Evolutionary conservation across 768 basidiomycete species (phyloP), one percentile per base, ranked within the genome.

Genomic region (Mrakia hoshinonis): DNA sequence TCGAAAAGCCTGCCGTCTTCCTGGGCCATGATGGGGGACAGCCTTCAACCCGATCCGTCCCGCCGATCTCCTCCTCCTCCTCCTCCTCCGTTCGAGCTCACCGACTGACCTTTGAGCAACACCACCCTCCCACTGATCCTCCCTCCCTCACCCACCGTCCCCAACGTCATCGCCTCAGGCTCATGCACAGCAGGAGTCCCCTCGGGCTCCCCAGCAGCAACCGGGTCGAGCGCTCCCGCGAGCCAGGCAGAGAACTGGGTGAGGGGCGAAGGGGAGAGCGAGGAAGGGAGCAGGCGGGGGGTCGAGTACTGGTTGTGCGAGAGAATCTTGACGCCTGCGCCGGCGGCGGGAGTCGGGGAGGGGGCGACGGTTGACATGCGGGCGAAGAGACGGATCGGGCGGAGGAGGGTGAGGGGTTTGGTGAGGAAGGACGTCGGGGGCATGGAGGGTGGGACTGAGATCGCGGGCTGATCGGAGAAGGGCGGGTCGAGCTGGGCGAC

Each of bases 241-340:
- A 98, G 90, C 95, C 95, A 98, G 38, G 80, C 75, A 67, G 86
- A 86, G 81, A 98, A 98, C 77, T 94, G 92, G 64, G 85, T 85
- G 66, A 97, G 82, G 0, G 95, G 95, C 69, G 85, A 85, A 2
- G 85, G 81, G 39, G 80, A 76, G 74, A 91, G 86, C 46, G 82
- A 82, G n/a, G 80, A 68, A 0, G 90, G 90, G 39, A 91, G 82
- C 49, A 84, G 79, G 65, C 87, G 88, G n/a, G 82, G 81, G 10
- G 88, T 84, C 73, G 85, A 76, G 79, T 96, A 95, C 76, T 94
- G 91, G 68, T 82, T 80, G 77, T 91, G 92, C 0, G 85, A 85
- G 62, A 87, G 85, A 66, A 96, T 85, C 47, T 79, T 75, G 72
- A 82, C 43, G 26, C 24, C 46, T 24, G 67, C 36, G 43, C 24